phyloP scores from a whole-genome alignment of 192 early-diverging fungal genomes.

The Podila minutissima region DNA sequence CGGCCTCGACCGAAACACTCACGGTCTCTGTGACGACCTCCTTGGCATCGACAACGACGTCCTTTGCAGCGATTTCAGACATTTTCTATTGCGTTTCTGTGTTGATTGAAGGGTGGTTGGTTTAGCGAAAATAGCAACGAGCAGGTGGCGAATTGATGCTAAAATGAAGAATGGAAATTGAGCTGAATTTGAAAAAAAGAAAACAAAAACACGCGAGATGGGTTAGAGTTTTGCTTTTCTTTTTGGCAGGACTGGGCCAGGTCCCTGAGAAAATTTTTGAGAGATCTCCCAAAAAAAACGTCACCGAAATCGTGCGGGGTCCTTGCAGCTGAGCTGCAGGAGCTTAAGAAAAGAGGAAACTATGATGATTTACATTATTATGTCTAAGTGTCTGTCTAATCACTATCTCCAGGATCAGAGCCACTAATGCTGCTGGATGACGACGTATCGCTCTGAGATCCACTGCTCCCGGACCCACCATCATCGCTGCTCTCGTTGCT shows the following conservation, averaged over 20 bases:
- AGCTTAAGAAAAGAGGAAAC: no score
- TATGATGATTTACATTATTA: no score
- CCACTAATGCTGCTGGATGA: constrained; percentile 36
- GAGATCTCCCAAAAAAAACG: background rate
- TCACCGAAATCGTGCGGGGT: background rate
- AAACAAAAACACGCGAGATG: constrained; percentile 2
- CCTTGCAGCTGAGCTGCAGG: no score
- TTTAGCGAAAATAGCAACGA: background rate
- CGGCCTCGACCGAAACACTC: background rate
- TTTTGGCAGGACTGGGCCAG: background rate
- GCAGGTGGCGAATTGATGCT: background rate
- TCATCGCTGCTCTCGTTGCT: constrained; percentile 46
- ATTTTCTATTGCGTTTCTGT: background rate
- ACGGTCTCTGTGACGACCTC: constrained; percentile 2
- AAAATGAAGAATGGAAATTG: no score
- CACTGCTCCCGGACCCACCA: constrained; percentile 31
- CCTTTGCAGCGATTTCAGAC: constrained; percentile 14
- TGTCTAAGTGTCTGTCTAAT: constrained; percentile 2
- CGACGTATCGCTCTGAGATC: constrained; percentile 34
- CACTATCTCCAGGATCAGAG: constrained; percentile 27
- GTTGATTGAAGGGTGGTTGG: no score
- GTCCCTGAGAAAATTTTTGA: background rate
- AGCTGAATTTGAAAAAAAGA: background rate
- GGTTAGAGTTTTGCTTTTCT: background rate
- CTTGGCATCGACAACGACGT: constrained; percentile 1